Percentiles rank a stretch among this genome's conserved stretches.
phyloP scores from a whole-genome alignment of 2,329 filamentous ascomycete species.

The Fusarium tjaetaba region DNA sequence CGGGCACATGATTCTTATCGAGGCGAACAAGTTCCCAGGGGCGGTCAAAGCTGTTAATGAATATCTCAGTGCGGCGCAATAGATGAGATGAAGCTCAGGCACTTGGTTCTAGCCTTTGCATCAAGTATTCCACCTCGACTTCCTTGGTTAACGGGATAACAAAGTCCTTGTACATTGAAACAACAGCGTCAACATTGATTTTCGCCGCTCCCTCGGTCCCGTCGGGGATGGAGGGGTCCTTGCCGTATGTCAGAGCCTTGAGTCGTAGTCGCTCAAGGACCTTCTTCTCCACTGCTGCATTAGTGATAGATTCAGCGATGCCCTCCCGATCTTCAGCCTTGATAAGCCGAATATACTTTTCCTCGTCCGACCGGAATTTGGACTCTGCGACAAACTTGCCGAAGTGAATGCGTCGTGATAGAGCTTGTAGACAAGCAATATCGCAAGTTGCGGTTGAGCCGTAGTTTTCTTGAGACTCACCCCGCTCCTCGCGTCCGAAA shows the following conservation, averaged over 20 bases:
- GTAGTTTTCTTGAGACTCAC: constrained; percentile 93
- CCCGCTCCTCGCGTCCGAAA: constrained; percentile 80
- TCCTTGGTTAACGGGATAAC: constrained; percentile 98
- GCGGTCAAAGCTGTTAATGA: constrained; percentile 81
- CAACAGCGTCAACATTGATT: constrained; percentile 92
- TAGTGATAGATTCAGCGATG: constrained; percentile 91
- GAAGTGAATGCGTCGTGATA: constrained; percentile 93
- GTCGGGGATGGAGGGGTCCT: constrained; percentile 76
- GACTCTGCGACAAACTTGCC: constrained; percentile 98
- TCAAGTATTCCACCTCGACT: constrained; percentile 97
- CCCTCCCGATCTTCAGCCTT: constrained; percentile 80
- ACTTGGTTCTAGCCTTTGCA: constrained; percentile 79
- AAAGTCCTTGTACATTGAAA: constrained; percentile 88
- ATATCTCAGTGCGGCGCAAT: constrained; percentile 71
- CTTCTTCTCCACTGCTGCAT: constrained; percentile 87
- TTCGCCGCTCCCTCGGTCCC: constrained; percentile 71
- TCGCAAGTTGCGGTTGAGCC: constrained; percentile 92
- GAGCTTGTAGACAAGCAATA: constrained; percentile 86
- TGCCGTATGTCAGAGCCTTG: constrained; percentile 94
- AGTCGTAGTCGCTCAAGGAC: constrained; percentile 86
- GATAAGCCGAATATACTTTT: constrained; percentile 84
- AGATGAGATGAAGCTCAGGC: constrained; percentile 42
- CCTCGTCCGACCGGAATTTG: constrained; percentile 87
- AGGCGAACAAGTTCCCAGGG: constrained; percentile 77
- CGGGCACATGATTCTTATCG: constrained; percentile 88